Base-by-base conservation (phyloP, 108 stramenopile genomes). In the Seminavis robusta region DNA sequence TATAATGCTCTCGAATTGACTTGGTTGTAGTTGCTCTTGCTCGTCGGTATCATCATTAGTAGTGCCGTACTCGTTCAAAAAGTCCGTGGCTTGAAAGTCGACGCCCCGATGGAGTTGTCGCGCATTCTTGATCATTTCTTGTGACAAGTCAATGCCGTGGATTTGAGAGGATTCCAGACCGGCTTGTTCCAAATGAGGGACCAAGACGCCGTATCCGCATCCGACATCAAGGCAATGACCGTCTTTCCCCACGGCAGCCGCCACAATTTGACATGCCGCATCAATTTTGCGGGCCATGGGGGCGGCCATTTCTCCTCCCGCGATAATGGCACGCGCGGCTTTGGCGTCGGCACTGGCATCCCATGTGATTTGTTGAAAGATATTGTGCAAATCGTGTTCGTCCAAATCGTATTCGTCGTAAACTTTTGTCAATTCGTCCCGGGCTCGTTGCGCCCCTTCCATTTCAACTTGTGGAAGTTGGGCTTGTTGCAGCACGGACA, bases 261-360 rank as follows among this genome's bases (percentile, higher is more conserved):
- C 69, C 15, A 76, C 73, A 42, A 71, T 36, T 15, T 58, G 33
- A 43, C 79, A 78, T n/a, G 79, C 86, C 40, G 51, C 65, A 8
- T 61, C 39, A 1, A 87, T 62, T 3, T 75, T 48, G 20, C 74
- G 47, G 52, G 70, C 61, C 13, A 81, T 60, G 24, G 67, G 74
- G 10, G 54, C 31, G 19, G 74, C 63, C 86, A 87, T 87, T 13
- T 52, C 69, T 26, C 81, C 81, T n/a, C n/a, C n/a, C n/a, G n/a
- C n/a, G 16, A 77, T 81, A 41, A 79, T 67, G 7, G 77, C 69
- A 4, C 64, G 48, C 2, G 70, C 77, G 19, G 76, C 79, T 46
- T 87, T 87, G 29, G 86, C 86, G 73, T 83, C 82, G 11, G 86
- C 86, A 24, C 65, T 68, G n/a, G 86, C 86, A 74, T 87, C 80